Evolutionary conservation across 129 eudicot species (phyloP).

Genomic region (Logfia minima): DNA sequence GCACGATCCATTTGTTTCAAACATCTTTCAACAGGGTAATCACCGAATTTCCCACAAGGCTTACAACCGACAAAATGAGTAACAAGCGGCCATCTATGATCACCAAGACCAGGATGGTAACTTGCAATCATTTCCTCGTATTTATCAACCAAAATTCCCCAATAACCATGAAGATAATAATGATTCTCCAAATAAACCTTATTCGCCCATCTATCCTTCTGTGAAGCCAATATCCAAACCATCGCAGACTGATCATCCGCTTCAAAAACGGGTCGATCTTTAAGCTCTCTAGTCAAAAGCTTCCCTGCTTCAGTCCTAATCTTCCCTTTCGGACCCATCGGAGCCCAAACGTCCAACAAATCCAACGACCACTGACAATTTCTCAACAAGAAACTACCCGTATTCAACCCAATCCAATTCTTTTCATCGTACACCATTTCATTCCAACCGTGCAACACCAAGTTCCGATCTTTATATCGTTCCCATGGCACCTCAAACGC

Average conservation of each 20-base stretch:
- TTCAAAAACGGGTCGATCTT: constrained; percentile 83
- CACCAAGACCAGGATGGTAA: constrained; percentile 83
- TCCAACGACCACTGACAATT: constrained; percentile 88
- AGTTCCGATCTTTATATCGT: constrained; percentile 59
- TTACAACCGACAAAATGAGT: constrained; percentile 98
- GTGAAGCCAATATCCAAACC: constrained; percentile 75
- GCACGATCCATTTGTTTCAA: constrained; percentile 96
- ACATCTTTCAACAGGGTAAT: constrained; percentile 89
- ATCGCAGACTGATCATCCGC: constrained; percentile 98
- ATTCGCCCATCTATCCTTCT: constrained; percentile 70
- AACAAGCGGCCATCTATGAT: constrained; percentile 92
- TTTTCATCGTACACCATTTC: constrained; percentile 72
- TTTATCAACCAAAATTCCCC: constrained; percentile 87
- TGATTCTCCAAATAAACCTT: constrained; percentile 79
- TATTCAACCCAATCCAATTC: constrained; percentile 91
- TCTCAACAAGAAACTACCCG: constrained; percentile 80
- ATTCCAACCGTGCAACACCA: constrained; percentile 86
- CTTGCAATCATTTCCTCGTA: constrained; percentile 81
- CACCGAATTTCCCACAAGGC: constrained; percentile 89
- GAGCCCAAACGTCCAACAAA: constrained; percentile 77
- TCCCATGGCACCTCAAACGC: constrained; percentile 88
- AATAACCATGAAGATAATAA: constrained; percentile 85
- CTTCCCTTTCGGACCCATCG: constrained; percentile 92
- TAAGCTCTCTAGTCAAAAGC: constrained; percentile 69
- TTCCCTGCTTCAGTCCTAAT: constrained; percentile 79